Evolutionary conservation across 2,329 filamentous ascomycete species (phyloP), one percentile per base, ranked within the genome.

Genomic region (Metarhizium brunneum): DNA sequence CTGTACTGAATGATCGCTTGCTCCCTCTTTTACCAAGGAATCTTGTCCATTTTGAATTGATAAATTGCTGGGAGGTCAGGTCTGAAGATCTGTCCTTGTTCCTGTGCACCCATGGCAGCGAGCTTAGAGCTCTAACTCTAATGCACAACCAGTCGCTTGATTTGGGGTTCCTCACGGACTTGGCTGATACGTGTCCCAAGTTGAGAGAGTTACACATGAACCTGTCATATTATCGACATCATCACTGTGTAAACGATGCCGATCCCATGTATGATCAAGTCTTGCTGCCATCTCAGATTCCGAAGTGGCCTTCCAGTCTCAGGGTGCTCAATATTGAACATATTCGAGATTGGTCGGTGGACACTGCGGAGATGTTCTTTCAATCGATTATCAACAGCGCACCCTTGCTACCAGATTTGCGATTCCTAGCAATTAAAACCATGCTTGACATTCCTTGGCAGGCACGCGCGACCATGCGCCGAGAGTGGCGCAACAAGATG

Each of bases 391-490:
- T 92, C 25, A 79, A 91, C 56, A 83, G 82, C 52, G 90, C 91
- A 0, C 73, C 78, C 1, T 70, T 79, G 2, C 69, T 97, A 25
- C 81, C 78, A 0, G 73, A 83, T 56, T 78, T 97, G 29, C 85
- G 90, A 8, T 76, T 79, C 47, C 73, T 96, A 11, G 78, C 81
- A 1, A 81, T 96, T 61, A 88, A 86, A 63, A 85, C 87, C 1
- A 92, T 90, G 69, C 76, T 96, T 50, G 84, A 92, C 64, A 81
- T 84, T 49, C 85, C 87, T 11, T 96, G 91, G 89, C 85, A 90
- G 58, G 83, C 90, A 65, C 83, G 92, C 47, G 88, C 88, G 18
- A 79, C 80, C n/a, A 86, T 96, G 64, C 82, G 92, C 43, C 83
- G 87, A 61, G 81, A 83, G 60, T 95, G 91, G 89, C 84, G 84